Conservation (phyloP, 192 early-diverging fungal species). For the Coemansia sp. region DNA sequence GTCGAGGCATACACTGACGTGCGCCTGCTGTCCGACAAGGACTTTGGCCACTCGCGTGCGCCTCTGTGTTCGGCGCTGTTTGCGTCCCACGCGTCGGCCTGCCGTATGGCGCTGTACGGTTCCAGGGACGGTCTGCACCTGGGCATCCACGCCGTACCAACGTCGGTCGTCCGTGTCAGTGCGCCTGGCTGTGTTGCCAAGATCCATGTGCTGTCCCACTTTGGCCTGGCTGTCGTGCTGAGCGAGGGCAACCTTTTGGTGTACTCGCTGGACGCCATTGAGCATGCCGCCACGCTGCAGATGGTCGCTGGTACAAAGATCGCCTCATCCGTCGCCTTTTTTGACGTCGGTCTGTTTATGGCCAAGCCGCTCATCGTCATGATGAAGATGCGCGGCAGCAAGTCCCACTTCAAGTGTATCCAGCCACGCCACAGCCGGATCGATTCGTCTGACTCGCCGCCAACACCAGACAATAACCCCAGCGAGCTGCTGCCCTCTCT, state of each 20-base stretch:
- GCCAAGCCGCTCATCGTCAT: constrained; percentile 40
- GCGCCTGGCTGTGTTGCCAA: constrained; percentile 14
- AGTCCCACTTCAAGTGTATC: constrained; percentile 53
- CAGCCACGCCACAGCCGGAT: constrained; percentile 21
- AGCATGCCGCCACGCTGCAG: constrained; percentile 7
- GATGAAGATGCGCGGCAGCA: constrained; percentile 43
- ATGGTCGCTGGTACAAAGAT: constrained; percentile 30
- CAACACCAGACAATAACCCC: too few species aligned
- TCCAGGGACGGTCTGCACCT: constrained; percentile 45
- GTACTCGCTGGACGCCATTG: constrained; percentile 37
- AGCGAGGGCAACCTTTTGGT: constrained; percentile 41
- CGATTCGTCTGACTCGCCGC: neutral
- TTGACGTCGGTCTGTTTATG: constrained; percentile 43
- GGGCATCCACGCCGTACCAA: constrained; percentile 48
- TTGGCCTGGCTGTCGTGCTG: constrained; percentile 38
- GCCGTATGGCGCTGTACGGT: constrained; percentile 49
- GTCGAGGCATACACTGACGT: constrained; percentile 48
- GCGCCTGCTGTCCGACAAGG: constrained; percentile 42
- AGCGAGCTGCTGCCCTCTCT: neutral
- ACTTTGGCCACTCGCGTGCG: constrained; percentile 30
- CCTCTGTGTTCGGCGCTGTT: constrained; percentile 49
- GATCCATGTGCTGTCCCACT: constrained; percentile 40
- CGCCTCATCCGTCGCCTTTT: constrained; percentile 44
- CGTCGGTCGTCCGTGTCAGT: constrained; percentile 43
- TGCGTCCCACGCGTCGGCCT: constrained; percentile 27